Evolutionary conservation across 164 flowering plant species (phyloP).

Genomic region (Cinnamomum chago): DNA sequence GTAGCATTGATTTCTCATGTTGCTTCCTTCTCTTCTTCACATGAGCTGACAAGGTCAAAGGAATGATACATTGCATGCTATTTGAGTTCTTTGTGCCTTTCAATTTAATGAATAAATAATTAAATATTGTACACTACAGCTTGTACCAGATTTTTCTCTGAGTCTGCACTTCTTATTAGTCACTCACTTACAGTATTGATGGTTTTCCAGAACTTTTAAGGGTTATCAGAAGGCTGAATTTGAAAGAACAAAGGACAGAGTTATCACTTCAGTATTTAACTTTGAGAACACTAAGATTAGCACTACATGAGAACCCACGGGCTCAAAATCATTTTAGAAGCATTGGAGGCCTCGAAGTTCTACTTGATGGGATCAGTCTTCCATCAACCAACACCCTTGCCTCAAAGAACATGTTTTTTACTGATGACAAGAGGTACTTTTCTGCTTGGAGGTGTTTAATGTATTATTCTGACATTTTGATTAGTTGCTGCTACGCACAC

Average conservation of each 20-base stretch:
- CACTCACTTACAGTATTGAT: background rate
- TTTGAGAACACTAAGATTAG: slow-evolving; percentile 58
- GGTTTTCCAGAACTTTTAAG: slow-evolving; percentile 70
- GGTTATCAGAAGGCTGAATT: slow-evolving; percentile 69
- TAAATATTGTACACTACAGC: background rate
- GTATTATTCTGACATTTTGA: background rate
- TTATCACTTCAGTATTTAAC: slow-evolving; percentile 61
- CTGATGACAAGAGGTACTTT: slow-evolving; percentile 37
- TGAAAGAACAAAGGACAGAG: slow-evolving; percentile 74
- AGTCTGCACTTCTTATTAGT: background rate
- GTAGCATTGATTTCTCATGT: background rate
- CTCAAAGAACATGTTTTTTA: slow-evolving; percentile 18
- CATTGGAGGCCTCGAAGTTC: slow-evolving; percentile 96
- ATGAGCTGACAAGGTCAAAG: background rate
- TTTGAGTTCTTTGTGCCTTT: slow-evolving; percentile 3
- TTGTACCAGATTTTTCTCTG: background rate
- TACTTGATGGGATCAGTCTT: slow-evolving; percentile 83
- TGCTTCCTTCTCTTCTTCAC: background rate
- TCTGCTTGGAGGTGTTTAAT: background rate
- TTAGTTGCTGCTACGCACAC: background rate
- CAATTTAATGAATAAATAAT: background rate
- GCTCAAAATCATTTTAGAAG: slow-evolving; percentile 98
- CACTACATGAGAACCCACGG: slow-evolving; percentile 71
- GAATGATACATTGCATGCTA: background rate
- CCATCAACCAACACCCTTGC: slow-evolving; percentile 38